Evolutionary conservation across 306 rosid species (phyloP), one percentile per base, ranked within the genome.

Genomic region (Fragaria nilgerrensis): DNA sequence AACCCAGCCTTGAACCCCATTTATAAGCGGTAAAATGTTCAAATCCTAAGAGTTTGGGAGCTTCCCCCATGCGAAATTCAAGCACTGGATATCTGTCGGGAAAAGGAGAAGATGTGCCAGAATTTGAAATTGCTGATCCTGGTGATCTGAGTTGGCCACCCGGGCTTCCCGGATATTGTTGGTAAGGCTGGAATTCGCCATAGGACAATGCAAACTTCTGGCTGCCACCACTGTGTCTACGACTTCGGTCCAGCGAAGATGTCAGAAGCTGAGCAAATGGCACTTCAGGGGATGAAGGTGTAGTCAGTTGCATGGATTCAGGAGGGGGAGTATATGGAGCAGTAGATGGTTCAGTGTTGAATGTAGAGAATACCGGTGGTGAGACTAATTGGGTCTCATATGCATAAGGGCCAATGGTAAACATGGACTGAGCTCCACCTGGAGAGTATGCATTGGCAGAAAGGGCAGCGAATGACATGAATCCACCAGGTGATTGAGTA

Each of bases 201-300:
- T 85, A 87, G 81, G 95, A 81, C 41, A 88, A 69, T 82, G 93
- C 82, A 87, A 90, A 90, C 87, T 90, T 95, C 79, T 86, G 97
- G 75, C 81, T 88, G 49, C 82, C 22, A 27, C 89, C 91, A 53
- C 78, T 78, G 75, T 75, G 86, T 86, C 82, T 86, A 19, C 89
- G 90, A 76, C 85, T 87, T 52, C 91, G 86, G 81, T 87, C 96
- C 58, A 92, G 83, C 1, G 95, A 90, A 80, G 98, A 92, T 19
- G 95, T 88, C 81, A 94, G 73, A 86, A 94, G 90, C 76, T 92
- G 96, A 82, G 99, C 99, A 88, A 92, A 95, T 27, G 99, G 99
- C 79, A 95, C 99, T 83, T 95, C 99, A 68, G 99, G 97, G 52
- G 99, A 95, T 58, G 99, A 90, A 50, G 99, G 97, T 69, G 99